Evolutionary conservation across 331 rosid genomes (phyloP).

Genomic region (Spiraea crenata): DNA sequence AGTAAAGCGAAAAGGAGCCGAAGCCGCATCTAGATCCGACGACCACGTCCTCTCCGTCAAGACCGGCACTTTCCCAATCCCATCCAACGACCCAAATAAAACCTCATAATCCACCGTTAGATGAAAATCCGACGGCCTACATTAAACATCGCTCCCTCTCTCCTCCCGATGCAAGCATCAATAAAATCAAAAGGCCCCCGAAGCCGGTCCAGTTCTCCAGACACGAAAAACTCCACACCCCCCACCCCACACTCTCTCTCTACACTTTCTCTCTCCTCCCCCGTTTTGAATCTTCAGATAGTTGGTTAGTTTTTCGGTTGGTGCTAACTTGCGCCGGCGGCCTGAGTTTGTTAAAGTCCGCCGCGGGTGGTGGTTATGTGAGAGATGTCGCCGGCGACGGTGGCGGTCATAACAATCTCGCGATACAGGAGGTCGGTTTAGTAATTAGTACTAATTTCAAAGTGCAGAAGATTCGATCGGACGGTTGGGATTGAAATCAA

Average conservation of each 20-base stretch:
- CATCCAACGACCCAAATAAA: conserved; percentile 30
- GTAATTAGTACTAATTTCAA: no score
- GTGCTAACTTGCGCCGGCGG: conserved; percentile 22
- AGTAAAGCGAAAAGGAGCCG: conserved; percentile 38
- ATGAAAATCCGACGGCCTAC: conserved; percentile 34
- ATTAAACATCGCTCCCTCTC: conserved; percentile 31
- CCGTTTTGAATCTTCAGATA: background rate
- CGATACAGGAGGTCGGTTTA: conserved; percentile 44
- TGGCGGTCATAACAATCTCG: conserved; percentile 41
- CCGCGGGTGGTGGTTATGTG: background rate
- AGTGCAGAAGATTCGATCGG: conserved; percentile 23
- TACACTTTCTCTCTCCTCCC: background rate
- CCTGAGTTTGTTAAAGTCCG: conserved; percentile 2
- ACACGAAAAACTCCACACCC: background rate
- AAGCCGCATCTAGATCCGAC: conserved; percentile 44
- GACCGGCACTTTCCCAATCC: conserved; percentile 21
- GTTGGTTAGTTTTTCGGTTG: background rate
- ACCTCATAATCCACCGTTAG: background rate
- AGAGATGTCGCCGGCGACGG: conserved; percentile 65
- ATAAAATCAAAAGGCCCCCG: conserved; percentile 13
- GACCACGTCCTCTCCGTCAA: conserved; percentile 47
- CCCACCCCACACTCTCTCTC: conserved; percentile 8
- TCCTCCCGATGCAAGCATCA: background rate
- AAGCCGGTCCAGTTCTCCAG: conserved; percentile 14
- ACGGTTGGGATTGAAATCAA: conserved; percentile 26